Evolutionary conservation across 306 rosid species (phyloP), one percentile per base, ranked within the genome.

Genomic region (Quercus glauca): DNA sequence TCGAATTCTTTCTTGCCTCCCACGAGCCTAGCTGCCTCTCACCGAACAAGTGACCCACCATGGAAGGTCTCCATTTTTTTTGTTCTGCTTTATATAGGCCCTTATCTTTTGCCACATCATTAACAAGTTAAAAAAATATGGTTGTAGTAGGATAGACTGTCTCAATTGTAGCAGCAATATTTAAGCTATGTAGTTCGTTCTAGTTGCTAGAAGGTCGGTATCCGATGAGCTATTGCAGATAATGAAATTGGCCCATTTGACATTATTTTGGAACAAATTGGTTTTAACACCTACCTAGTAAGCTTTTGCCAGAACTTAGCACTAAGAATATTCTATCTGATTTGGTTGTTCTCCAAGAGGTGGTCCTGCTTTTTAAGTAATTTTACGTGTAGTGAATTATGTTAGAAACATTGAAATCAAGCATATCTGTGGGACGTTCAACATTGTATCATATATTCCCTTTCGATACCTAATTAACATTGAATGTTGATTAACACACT

Each of bases 131-230:
- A 37, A 37, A 7, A 37, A 37, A 78, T 70, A 59, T 84, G 80
- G 86, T 86, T 80, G 86, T 85, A 80, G 85, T 33, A 65, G 75
- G 69, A 87, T 67, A 78, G 82, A 74, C 71, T 88, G 85, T 86
- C 89, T 90, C 88, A 55, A 60, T 33, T 82, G 9, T 28, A n/a
- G 37, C 69, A 5, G 69, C 69, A 63, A 25, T 25, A 6, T 13
- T 5, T 63, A 63, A 28, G 15, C 45, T 37, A 37, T 37, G 6
- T 14, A 9, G 49, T 3, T 31, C 79, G n/a, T 71, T 63, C 73
- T 61, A 52, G 71, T 28, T 56, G 80, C 73, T 69, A 61, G 72
- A 23, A 55, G 76, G 69, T 77, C 60, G 87, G 85, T 53, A 81
- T 85, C 83, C 83, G 64, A 85, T 69, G 85, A 21, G 85, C 69